Evolutionary conservation across 2,329 filamentous ascomycete genomes (phyloP).

Genomic region (Dactylellina drechsleri): DNA sequence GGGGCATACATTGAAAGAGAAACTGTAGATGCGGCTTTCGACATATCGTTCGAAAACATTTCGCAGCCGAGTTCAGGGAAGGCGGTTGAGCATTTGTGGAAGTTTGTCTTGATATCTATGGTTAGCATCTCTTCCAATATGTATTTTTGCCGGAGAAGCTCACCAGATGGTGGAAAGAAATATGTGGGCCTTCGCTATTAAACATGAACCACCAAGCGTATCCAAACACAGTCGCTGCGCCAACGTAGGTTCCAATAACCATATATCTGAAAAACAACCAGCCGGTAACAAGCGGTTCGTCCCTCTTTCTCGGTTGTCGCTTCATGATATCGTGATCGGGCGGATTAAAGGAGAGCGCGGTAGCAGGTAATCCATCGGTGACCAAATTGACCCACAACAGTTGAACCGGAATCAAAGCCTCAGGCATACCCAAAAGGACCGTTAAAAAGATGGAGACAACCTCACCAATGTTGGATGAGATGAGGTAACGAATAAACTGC

Average conservation of each 20-base stretch:
- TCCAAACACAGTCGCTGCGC: slow-evolving; percentile 90
- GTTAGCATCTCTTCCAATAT: neutral
- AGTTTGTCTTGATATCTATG: slow-evolving; percentile 69
- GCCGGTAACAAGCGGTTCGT: slow-evolving; percentile 89
- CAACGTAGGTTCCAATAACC: slow-evolving; percentile 94
- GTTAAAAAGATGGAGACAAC: slow-evolving; percentile 99
- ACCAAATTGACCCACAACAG: slow-evolving; percentile 99
- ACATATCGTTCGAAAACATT: slow-evolving; percentile 88
- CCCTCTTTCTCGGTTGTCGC: slow-evolving; percentile 86
- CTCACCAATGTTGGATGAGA: slow-evolving; percentile 98
- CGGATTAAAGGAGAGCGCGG: slow-evolving; percentile 96
- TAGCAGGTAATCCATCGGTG: slow-evolving; percentile 95
- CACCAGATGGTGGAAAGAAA: slow-evolving; percentile 82
- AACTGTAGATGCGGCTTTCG: slow-evolving; percentile 90
- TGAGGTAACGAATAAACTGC: slow-evolving; percentile 98
- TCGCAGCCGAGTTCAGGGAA: slow-evolving; percentile 90
- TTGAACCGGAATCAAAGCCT: slow-evolving; percentile 95
- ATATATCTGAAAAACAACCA: slow-evolving; percentile 99
- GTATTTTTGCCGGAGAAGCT: neutral
- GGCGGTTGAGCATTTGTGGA: slow-evolving; percentile 87
- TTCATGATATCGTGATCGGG: slow-evolving; percentile 99
- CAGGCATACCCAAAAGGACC: slow-evolving; percentile 94
- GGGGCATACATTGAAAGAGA: slow-evolving; percentile 71
- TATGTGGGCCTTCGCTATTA: slow-evolving; percentile 87
- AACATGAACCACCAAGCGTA: slow-evolving; percentile 99